A percentile compares a stretch with the other conserved stretches of the same genome.
Evolutionary conservation across 2,329 filamentous ascomycete species (phyloP).

Genomic region (Neocucurbitaria cava): DNA sequence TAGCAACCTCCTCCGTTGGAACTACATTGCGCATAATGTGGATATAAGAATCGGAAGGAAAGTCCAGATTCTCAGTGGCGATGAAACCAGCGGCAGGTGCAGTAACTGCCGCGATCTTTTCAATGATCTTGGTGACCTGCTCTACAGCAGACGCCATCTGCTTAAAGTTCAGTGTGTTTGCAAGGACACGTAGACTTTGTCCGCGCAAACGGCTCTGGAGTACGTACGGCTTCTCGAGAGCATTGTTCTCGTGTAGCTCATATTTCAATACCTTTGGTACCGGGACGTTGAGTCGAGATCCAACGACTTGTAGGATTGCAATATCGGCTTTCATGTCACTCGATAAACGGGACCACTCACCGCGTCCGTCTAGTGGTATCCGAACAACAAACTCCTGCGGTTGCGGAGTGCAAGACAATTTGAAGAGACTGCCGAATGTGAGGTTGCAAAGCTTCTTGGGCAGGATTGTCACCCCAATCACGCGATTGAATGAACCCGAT

Average conservation of each 20-base stretch:
- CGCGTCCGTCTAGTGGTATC: background rate
- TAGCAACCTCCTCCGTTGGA: background rate
- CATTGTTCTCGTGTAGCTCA: background rate
- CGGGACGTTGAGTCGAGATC: background rate
- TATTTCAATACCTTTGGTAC: constrained; percentile 2
- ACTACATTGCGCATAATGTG: background rate
- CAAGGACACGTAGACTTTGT: background rate
- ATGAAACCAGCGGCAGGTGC: constrained; percentile 3
- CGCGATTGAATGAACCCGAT: constrained; percentile 31
- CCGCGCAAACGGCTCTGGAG: constrained; percentile 7
- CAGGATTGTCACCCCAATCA: constrained; percentile 17
- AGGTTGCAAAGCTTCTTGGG: background rate
- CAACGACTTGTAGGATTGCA: background rate
- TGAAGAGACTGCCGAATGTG: background rate
- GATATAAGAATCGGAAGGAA: background rate
- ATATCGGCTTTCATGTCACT: background rate
- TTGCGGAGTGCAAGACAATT: background rate
- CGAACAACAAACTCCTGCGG: constrained; percentile 13
- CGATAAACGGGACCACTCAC: background rate
- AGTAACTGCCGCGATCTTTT: constrained; percentile 5
- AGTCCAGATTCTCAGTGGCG: background rate
- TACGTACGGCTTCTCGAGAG: constrained; percentile 1
- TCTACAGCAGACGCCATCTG: constrained; percentile 4
- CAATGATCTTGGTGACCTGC: background rate
- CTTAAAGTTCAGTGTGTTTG: background rate